Conservation (phyloP, 2,329 filamentous ascomycete species). For the Fusarium sublunatum region DNA sequence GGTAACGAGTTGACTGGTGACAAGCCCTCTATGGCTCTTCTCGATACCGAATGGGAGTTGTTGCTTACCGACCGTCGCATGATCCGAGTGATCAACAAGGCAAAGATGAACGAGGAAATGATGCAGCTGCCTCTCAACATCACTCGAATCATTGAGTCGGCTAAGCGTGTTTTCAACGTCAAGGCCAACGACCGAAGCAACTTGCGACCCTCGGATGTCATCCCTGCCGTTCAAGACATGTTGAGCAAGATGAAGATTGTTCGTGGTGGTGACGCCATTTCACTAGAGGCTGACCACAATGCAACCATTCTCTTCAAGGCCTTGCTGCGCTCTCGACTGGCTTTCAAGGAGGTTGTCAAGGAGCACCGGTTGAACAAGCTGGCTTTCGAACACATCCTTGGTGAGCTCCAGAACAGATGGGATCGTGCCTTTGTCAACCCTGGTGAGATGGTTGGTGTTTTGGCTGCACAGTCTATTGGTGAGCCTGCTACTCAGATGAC, state of each 20-base stretch:
- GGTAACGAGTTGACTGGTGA: conserved; percentile 89
- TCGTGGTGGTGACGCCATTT: conserved; percentile 84
- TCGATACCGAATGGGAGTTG: conserved; percentile 89
- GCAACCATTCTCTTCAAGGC: conserved; percentile 94
- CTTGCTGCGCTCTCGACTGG: conserved; percentile 85
- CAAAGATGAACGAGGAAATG: conserved; percentile 80
- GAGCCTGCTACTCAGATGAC: conserved; percentile 99
- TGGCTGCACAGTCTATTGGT: conserved; percentile 98
- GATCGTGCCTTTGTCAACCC: conserved; percentile 86
- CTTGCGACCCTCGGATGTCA: conserved; percentile 86
- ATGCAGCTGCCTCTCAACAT: conserved; percentile 96
- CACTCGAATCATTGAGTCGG: conserved; percentile 87
- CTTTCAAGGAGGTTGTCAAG: conserved; percentile 92
- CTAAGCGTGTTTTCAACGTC: conserved; percentile 90
- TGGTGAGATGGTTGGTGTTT: conserved; percentile 98
- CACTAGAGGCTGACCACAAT: conserved; percentile 85
- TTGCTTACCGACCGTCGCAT: conserved; percentile 79
- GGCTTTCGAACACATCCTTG: conserved; percentile 91
- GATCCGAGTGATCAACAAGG: conserved; percentile 74
- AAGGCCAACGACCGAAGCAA: conserved; percentile 88
- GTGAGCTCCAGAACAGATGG: conserved; percentile 91
- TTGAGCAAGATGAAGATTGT: conserved; percentile 85
- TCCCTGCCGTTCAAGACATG: conserved; percentile 80
- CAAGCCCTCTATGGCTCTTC: conserved; percentile 83
- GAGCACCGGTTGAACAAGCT: conserved; percentile 88